phyloP scores from a whole-genome alignment of 208 protist species.

The Trypanosoma mega region DNA sequence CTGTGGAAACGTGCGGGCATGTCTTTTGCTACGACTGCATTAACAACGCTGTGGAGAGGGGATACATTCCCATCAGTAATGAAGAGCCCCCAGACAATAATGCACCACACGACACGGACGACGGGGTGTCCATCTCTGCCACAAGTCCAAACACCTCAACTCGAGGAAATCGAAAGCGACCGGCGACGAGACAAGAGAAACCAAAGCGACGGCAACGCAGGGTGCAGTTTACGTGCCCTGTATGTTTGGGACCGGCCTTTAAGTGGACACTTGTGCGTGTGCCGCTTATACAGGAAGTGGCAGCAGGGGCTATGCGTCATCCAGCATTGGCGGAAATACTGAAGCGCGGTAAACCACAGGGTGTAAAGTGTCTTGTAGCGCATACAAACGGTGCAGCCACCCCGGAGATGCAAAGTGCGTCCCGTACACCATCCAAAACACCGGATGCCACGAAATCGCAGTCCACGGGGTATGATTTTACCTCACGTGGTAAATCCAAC shows the following conservation, averaged over 20 bases:
- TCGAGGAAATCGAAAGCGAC: not conserved
- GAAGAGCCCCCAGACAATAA: slow-evolving; percentile 24
- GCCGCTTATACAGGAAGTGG: slow-evolving; percentile 44
- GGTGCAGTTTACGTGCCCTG: slow-evolving; percentile 44
- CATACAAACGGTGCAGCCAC: too few relatives aligned
- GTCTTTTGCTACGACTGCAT: slow-evolving; percentile 78
- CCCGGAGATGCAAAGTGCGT: too few relatives aligned
- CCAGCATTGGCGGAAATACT: slow-evolving; percentile 1
- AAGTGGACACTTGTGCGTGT: slow-evolving; percentile 67
- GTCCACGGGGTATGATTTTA: too few relatives aligned
- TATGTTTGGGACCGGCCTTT: slow-evolving; percentile 61
- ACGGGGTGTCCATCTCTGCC: too few relatives aligned
- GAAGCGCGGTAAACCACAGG: not conserved
- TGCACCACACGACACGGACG: slow-evolving; percentile 1
- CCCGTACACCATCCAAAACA: too few relatives aligned
- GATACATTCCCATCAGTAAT: too few relatives aligned
- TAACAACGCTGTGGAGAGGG: slow-evolving; percentile 57
- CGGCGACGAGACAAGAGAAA: not conserved
- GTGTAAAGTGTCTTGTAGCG: too few relatives aligned
- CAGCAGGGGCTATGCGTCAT: slow-evolving; percentile 19
- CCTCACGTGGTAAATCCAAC: too few relatives aligned
- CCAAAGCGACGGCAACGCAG: slow-evolving; percentile 1
- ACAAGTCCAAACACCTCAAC: too few relatives aligned
- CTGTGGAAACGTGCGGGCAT: slow-evolving; percentile 72
- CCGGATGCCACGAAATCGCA: too few relatives aligned